Evolutionary conservation across 2,329 filamentous ascomycete genomes (phyloP).

Genomic region (Colletotrichum scovillei): DNA sequence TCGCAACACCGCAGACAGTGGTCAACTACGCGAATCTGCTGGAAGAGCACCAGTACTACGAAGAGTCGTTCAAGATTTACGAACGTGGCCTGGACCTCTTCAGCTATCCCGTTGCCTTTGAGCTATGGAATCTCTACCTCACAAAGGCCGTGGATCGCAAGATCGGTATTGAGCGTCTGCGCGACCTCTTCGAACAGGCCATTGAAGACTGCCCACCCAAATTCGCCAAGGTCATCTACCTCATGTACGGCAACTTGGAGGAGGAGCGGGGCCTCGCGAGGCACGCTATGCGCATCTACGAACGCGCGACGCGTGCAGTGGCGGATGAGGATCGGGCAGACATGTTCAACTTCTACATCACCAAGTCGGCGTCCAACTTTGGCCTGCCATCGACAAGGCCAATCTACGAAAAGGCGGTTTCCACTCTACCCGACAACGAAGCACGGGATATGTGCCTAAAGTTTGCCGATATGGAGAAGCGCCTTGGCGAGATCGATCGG

Average conservation of each 20-base stretch:
- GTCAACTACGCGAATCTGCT: constrained; percentile 98
- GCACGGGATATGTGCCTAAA: constrained; percentile 99
- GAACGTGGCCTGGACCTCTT: constrained; percentile 98
- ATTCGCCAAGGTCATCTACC: constrained; percentile 94
- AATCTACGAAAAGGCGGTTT: constrained; percentile 96
- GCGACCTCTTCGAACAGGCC: constrained; percentile 97
- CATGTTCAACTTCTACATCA: constrained; percentile 99
- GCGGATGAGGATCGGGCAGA: constrained; percentile 93
- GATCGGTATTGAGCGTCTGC: constrained; percentile 91
- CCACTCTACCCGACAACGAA: constrained; percentile 90
- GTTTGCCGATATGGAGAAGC: constrained; percentile 95
- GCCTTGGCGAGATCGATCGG: constrained; percentile 92
- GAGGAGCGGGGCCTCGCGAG: constrained; percentile 94
- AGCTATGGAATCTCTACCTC: constrained; percentile 97
- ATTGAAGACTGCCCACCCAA: constrained; percentile 94
- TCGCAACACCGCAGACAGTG: constrained; percentile 96
- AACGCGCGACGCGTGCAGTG: constrained; percentile 93
- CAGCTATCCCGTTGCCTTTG: constrained; percentile 97
- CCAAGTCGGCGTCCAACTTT: constrained; percentile 97
- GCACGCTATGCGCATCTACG: constrained; percentile 99
- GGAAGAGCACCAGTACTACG: constrained; percentile 94
- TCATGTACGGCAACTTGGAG: constrained; percentile 98
- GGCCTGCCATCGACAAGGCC: constrained; percentile 92
- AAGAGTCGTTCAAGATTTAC: constrained; percentile 98
- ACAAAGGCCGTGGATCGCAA: constrained; percentile 97